Evolutionary conservation across 495 filamentous ascomycete species (phyloP).

Genomic region (Penicillium cinerascens): DNA sequence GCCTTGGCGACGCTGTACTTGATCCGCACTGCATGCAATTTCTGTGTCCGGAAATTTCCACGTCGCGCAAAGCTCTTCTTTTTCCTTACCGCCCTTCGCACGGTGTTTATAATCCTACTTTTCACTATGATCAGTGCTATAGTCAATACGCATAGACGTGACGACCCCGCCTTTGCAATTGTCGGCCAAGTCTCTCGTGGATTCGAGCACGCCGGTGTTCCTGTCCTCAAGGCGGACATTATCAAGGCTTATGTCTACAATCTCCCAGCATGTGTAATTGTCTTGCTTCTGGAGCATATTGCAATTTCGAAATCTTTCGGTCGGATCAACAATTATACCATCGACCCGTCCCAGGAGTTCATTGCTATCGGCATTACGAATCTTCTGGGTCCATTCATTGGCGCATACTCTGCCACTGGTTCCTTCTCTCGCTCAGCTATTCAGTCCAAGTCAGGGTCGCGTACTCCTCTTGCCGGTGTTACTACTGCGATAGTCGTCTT

Average conservation of each 20-base stretch:
- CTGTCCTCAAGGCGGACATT: slow-evolving; percentile 56
- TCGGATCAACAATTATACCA: slow-evolving; percentile 92
- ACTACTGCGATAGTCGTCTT: slow-evolving; percentile 68
- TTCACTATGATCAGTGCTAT: slow-evolving; percentile 87
- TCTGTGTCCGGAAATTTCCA: slow-evolving; percentile 60
- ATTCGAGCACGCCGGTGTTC: slow-evolving; percentile 70
- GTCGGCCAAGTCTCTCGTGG: slow-evolving; percentile 71
- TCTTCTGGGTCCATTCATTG: slow-evolving; percentile 84
- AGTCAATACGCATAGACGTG: slow-evolving; percentile 56
- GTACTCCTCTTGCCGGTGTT: slow-evolving; percentile 84
- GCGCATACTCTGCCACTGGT: slow-evolving; percentile 87
- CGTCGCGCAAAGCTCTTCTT: slow-evolving; percentile 69
- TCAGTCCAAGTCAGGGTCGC: slow-evolving; percentile 89
- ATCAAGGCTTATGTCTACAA: slow-evolving; percentile 57
- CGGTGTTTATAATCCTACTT: slow-evolving; percentile 81
- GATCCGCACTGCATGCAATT: slow-evolving; percentile 63
- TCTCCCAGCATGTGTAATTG: slow-evolving; percentile 77
- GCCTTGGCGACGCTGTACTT: slow-evolving; percentile 80
- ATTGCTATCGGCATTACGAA: slow-evolving; percentile 91
- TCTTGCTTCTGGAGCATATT: slow-evolving; percentile 88
- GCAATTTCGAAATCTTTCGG: slow-evolving; percentile 98
- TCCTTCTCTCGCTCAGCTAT: slow-evolving; percentile 82
- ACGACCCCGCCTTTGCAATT: slow-evolving; percentile 57
- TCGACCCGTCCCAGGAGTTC: slow-evolving; percentile 92
- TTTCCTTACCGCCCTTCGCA: slow-evolving; percentile 82